A percentile compares a stretch with the other conserved stretches of the same genome.
phyloP scores from a whole-genome alignment of 2,329 filamentous ascomycete genomes.

The Fonsecaea erecta region DNA sequence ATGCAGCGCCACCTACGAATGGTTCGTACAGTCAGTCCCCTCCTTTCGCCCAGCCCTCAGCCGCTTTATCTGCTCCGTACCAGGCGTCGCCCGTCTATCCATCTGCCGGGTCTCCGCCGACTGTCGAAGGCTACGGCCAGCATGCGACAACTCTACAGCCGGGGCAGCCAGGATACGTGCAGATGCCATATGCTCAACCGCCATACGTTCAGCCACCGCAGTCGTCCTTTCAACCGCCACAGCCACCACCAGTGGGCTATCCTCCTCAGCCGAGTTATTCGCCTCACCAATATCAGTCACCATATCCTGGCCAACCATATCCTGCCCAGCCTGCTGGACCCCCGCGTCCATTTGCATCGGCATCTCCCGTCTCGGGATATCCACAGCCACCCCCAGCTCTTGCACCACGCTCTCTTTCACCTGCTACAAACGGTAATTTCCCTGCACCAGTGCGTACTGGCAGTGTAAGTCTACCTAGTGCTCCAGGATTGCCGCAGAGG shows the following conservation, averaged over 20 bases:
- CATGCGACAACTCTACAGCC: constrained; percentile 37
- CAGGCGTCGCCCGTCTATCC: constrained; percentile 23
- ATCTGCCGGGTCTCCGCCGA: constrained; percentile 24
- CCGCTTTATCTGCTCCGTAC: constrained; percentile 25
- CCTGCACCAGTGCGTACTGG: constrained; percentile 50
- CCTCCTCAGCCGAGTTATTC: constrained; percentile 42
- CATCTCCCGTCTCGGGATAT: constrained; percentile 49
- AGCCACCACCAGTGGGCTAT: constrained; percentile 31
- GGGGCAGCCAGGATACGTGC: constrained; percentile 32
- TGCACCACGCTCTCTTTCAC: constrained; percentile 46
- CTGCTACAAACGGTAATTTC: constrained; percentile 36
- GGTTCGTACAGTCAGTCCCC: constrained; percentile 35
- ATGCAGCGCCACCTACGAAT: constrained; percentile 32
- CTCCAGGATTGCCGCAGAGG: constrained; percentile 64
- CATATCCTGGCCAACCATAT: constrained; percentile 45
- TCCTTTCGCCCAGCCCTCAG: constrained; percentile 31
- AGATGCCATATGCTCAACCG: constrained; percentile 27
- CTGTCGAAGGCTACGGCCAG: constrained; percentile 29
- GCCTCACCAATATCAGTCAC: constrained; percentile 39
- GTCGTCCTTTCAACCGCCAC: constrained; percentile 32
- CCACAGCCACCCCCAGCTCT: constrained; percentile 50
- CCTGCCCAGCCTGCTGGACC: constrained; percentile 42
- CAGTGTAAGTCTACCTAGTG: constrained; percentile 60
- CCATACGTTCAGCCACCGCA: constrained; percentile 24
- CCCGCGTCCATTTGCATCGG: constrained; percentile 46